Base-by-base conservation (phyloP, 23 red algal species). In the Agarophyton chilense region DNA sequence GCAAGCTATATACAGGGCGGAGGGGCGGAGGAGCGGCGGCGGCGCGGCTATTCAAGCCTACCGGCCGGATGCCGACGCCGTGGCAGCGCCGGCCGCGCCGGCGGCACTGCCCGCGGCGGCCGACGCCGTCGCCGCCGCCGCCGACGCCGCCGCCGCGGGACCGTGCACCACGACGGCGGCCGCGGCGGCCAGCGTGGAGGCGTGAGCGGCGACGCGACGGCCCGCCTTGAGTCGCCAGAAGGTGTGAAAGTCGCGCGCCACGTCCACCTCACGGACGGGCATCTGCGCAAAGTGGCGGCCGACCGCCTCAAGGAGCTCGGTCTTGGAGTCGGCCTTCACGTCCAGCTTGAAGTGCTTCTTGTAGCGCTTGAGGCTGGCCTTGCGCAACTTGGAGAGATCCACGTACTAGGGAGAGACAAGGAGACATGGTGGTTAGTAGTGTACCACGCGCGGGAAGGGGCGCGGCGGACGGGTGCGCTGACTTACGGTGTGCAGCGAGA, bases 341-440 rank as follows among this genome's bases (percentile, higher is more conserved):
- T 89, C 77, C 35, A 94, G 61, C 14, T 87, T 87, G 43, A 94
- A 94, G 67, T 94, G 92, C 72, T 82, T 82, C 81, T 87, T 79
- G 83, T 94, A 94, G 42, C 83, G 82, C 76, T 94, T 94, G 43
- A 94, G 83, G 3, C 39, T 56, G n/a, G 67, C 55, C 82, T 94
- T 94, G 73, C 72, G 83, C 56, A 94, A 78, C 92, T 89, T 94
- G n/a, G 83, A 89, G 31, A 94, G 67, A 74, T 94, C 92, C 11
- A 94, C 91, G 53, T 60, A 75, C 89, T 92, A 42, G 16, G 19
- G 33, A 36, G 4, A 26, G 25, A 38, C 28, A 16, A 8, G 56
- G n/a, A n/a, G n/a, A n/a, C n/a, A n/a, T n/a, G n/a, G n/a, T n/a
- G n/a, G n/a, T n/a, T n/a, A n/a, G n/a, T n/a, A n/a, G n/a, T n/a